phyloP scores from a whole-genome alignment of 2,329 filamentous ascomycete species.

The Zopfia rhizophila region DNA sequence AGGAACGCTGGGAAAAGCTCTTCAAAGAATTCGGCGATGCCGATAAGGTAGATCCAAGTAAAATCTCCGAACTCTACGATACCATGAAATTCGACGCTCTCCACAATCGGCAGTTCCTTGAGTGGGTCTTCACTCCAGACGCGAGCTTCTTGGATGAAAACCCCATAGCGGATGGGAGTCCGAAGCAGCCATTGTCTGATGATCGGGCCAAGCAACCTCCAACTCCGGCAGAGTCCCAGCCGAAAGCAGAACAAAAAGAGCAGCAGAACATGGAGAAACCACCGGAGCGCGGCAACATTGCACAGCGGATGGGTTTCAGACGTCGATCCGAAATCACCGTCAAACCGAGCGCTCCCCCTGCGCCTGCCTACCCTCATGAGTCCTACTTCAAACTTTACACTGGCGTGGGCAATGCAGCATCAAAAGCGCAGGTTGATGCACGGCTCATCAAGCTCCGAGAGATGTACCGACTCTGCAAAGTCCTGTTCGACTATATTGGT shows the following conservation, averaged over 20 bases:
- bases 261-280: constrained; percentile 53
- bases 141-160: constrained; percentile 78
- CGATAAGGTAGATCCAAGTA: constrained; percentile 98
- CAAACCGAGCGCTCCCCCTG: constrained; percentile 28
- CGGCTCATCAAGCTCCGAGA: constrained; percentile 90
- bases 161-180: constrained; percentile 44
- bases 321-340: constrained; percentile 58
- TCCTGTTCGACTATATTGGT: constrained; percentile 97
- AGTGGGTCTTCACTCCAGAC: constrained; percentile 96
- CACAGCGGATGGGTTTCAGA: constrained; percentile 63
- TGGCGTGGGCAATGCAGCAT: constrained; percentile 67
- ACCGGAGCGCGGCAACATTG: constrained; percentile 50
- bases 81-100: constrained; percentile 99
- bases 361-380: constrained; percentile 56
- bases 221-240: constrained; percentile 42
- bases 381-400: constrained; percentile 92
- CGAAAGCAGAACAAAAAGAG: constrained; percentile 42
- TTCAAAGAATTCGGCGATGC: constrained; percentile 96
- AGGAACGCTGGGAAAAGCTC: constrained; percentile 97
- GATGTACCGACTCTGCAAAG: constrained; percentile 91
- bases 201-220: constrained; percentile 34
- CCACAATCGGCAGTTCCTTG: constrained; percentile 94
- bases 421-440: constrained; percentile 82
- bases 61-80: constrained; percentile 97
- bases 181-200: constrained; percentile 43